Evolutionary conservation across 148 eudicot genomes (phyloP).

Genomic region (Persicaria maculosa): DNA sequence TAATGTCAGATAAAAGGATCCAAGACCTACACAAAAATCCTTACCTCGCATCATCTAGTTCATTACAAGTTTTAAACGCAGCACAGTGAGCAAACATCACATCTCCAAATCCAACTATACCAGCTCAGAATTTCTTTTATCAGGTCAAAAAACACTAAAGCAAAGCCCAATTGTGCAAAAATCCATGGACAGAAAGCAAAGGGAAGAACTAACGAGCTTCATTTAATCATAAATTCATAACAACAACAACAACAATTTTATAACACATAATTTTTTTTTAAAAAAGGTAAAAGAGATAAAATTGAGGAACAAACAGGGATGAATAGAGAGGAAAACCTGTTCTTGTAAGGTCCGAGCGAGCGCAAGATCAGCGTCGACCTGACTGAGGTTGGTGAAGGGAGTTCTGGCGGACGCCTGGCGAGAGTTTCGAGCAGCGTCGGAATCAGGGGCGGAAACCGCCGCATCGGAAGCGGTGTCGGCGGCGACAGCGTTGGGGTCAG

Average conservation of each 20-base stretch:
- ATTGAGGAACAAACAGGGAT: neutral
- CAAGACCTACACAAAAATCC: neutral
- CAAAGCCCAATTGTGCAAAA: neutral
- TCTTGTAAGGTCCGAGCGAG: slow-evolving; percentile 94
- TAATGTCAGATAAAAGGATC: neutral
- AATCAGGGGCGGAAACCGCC: slow-evolving; percentile 10
- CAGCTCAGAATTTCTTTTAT: neutral
- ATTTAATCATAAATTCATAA: neutral
- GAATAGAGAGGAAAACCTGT: slow-evolving; percentile 38
- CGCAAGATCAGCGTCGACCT: slow-evolving; percentile 95
- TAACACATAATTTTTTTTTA: neutral
- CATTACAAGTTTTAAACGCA: neutral
- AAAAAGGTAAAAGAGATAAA: neutral
- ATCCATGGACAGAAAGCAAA: neutral
- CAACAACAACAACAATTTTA: neutral
- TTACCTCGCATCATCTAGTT: neutral
- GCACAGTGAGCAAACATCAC: neutral
- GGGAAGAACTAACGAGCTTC: neutral
- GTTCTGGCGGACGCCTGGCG: slow-evolving; percentile 35
- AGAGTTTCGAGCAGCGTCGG: slow-evolving; percentile 3
- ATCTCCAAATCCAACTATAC: neutral
- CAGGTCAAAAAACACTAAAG: neutral
- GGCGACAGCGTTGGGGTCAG: slow-evolving; percentile 11
- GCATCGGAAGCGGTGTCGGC: slow-evolving; percentile 12
- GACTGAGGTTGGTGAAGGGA: slow-evolving; percentile 80